Evolutionary conservation across 2,329 filamentous ascomycete genomes (phyloP).

Genomic region (Biscogniauxia sp.): DNA sequence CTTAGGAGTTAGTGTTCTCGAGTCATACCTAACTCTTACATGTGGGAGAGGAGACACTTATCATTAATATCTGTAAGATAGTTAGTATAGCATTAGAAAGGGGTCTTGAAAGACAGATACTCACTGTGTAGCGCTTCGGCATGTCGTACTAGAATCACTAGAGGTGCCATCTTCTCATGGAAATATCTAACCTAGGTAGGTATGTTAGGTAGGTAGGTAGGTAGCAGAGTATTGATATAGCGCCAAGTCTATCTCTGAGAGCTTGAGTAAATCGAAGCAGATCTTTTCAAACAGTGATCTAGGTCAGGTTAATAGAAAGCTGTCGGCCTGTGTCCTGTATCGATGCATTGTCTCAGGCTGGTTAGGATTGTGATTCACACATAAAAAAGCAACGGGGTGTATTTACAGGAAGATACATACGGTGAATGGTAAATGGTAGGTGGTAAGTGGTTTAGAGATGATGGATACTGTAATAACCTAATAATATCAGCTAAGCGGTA

Average conservation of each 20-base stretch:
- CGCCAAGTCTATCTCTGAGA: too few species aligned
- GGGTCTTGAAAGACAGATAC: constrained; percentile 9
- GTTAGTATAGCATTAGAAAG: constrained; percentile 9
- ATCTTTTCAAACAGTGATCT: background rate
- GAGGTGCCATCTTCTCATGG: constrained; percentile 35
- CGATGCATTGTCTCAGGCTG: background rate
- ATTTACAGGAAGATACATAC: background rate
- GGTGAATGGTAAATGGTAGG: background rate
- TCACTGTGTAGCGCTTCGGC: constrained; percentile 41
- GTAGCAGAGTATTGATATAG: too few species aligned
- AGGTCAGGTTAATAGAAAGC: background rate
- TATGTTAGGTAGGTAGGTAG: too few species aligned
- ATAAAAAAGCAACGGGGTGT: background rate
- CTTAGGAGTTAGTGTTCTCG: constrained; percentile 21
- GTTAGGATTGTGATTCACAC: background rate
- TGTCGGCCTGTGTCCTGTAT: background rate
- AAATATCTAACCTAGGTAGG: background rate
- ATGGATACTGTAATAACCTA: background rate
- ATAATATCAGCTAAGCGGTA: too few species aligned
- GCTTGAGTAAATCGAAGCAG: background rate
- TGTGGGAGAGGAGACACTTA: constrained; percentile 22
- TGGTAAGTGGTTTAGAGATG: background rate
- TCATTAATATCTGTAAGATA: constrained; percentile 27
- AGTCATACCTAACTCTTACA: constrained; percentile 1
- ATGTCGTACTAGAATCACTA: constrained; percentile 41